Evolutionary conservation across 1,139 yeast genomes (phyloP).

Genomic region (Scheffersomyces cryptocercus): DNA sequence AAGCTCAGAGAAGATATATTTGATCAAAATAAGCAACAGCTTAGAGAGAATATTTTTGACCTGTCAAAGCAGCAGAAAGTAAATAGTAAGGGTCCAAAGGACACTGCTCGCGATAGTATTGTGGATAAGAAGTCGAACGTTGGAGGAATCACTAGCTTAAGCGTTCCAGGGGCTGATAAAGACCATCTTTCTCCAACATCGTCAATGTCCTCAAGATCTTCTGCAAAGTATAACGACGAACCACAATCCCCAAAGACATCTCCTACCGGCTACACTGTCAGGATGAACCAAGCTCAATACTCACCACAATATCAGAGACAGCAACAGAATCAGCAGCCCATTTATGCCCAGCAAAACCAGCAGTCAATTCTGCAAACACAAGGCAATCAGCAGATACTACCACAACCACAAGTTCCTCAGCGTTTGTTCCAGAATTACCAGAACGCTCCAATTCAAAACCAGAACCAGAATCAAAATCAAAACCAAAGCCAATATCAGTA

Average conservation of each 20-base stretch:
- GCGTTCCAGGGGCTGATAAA: constrained; percentile 13
- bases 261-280: constrained; percentile 25
- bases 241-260: constrained; percentile 49
- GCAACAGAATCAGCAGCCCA: constrained; percentile 10
- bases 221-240: constrained; percentile 32
- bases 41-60: constrained; percentile 44
- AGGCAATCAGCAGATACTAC: constrained; percentile 9
- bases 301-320: constrained; percentile 12
- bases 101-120: neutral
- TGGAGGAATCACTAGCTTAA: constrained; percentile 8
- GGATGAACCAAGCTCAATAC: constrained; percentile 9
- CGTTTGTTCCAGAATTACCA: constrained; percentile 15
- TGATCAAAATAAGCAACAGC: constrained; percentile 18
- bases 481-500: constrained; percentile 4
- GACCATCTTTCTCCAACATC: constrained; percentile 35
- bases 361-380: constrained; percentile 7
- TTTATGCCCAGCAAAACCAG: constrained; percentile 6
- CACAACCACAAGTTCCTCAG: constrained; percentile 14
- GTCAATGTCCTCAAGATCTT: constrained; percentile 36
- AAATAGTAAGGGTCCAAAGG: neutral
- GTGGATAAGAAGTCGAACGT: constrained; percentile 3
- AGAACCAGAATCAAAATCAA: constrained; percentile 12
- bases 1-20: constrained; percentile 47
- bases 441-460: constrained; percentile 10
- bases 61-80: constrained; percentile 11